Conservation (phyloP, 2,329 filamentous ascomycete genomes). For the Chrysosphaeria jannelii region DNA sequence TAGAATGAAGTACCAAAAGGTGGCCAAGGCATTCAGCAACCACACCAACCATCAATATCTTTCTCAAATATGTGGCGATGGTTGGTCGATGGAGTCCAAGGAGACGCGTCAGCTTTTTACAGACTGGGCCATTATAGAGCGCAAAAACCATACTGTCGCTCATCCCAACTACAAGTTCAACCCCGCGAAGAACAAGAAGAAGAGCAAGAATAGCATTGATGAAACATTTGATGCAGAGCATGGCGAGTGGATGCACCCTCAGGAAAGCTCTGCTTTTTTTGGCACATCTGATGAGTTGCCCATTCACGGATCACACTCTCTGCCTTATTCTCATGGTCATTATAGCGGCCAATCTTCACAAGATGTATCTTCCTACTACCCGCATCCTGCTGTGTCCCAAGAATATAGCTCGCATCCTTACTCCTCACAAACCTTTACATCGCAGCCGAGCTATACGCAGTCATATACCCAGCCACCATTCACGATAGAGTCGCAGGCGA, state of each 20-base stretch:
- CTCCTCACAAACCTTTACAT: too few relatives aligned
- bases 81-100: conserved; percentile 59
- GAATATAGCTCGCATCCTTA: too few relatives aligned
- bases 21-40: conserved; percentile 50
- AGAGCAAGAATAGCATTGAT: conserved; percentile 10
- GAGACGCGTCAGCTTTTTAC: conserved; percentile 47
- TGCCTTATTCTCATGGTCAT: background rate
- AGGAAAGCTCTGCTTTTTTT: conserved; percentile 4
- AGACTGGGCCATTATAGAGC: conserved; percentile 48
- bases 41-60: conserved; percentile 88
- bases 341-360: background rate
- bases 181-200: conserved; percentile 35
- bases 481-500: too few relatives aligned
- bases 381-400: too few relatives aligned
- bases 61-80: conserved; percentile 58
- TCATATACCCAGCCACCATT: too few relatives aligned
- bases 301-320: background rate
- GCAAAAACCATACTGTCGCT: conserved; percentile 55
- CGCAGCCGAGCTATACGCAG: too few relatives aligned
- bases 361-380: background rate
- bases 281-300: background rate
- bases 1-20: conserved; percentile 67
- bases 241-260: conserved; percentile 12
- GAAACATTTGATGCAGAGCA: conserved; percentile 13
- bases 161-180: conserved; percentile 89